Evolutionary conservation across 345 rosid genomes (phyloP).

Genomic region (Capsella bursapastoris): DNA sequence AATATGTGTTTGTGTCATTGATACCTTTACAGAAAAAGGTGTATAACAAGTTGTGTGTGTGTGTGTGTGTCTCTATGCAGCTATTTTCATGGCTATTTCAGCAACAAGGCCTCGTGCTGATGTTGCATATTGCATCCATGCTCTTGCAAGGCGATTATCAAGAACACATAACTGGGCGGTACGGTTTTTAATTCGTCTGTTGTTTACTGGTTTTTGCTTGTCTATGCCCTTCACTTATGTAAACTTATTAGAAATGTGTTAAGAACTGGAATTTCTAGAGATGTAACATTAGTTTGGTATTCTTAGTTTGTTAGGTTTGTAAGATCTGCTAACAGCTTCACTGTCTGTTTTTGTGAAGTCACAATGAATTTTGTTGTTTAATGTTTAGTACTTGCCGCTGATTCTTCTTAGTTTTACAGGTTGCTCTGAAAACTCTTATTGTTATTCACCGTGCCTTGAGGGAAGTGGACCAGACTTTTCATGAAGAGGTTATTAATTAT

Average conservation of each 20-base stretch:
- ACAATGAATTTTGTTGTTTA: not conserved
- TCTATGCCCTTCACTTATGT: not conserved
- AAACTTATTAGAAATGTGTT: not conserved
- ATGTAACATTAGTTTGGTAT: not conserved
- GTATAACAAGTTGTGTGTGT: not conserved
- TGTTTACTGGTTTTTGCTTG: not conserved
- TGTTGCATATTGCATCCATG: conserved; percentile 98
- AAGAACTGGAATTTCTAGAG: not conserved
- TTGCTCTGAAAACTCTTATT: conserved; percentile 89
- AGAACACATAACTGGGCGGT: conserved; percentile 99
- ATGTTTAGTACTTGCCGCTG: conserved; percentile 7
- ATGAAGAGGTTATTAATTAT: conserved; percentile 92
- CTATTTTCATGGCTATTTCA: conserved; percentile 86
- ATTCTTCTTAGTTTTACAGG: conserved; percentile 50
- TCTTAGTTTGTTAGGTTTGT: not conserved
- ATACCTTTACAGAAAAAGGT: not conserved
- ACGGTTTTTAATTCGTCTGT: conserved; percentile 13
- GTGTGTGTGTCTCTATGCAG: conserved; percentile 52
- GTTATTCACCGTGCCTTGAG: conserved; percentile 96
- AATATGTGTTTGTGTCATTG: not conserved
- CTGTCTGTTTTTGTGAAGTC: not conserved
- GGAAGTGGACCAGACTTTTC: conserved; percentile 97
- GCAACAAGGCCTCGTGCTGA: conserved; percentile 99
- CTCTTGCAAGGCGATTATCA: conserved; percentile 80
- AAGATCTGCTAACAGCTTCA: not conserved